Evolutionary conservation across 768 basidiomycete genomes (phyloP).

Genomic region (Leccinum boreale): DNA sequence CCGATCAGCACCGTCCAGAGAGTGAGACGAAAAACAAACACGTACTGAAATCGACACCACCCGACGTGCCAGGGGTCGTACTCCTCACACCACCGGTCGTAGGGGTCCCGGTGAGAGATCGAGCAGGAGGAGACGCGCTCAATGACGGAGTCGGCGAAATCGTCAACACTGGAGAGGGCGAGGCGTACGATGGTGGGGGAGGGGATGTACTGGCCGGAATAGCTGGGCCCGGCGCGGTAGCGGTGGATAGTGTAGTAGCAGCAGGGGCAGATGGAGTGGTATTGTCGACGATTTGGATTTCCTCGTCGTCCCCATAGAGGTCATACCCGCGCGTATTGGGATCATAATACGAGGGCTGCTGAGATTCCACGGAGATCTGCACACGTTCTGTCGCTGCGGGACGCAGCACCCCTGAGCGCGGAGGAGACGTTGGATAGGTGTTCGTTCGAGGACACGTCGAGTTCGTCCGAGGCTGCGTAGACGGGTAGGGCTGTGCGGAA

Average conservation of each 20-base stretch:
- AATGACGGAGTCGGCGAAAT: neutral
- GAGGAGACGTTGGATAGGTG: neutral
- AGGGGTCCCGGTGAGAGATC: constrained; percentile 8
- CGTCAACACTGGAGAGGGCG: constrained; percentile 5
- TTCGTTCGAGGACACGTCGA: constrained; percentile 8
- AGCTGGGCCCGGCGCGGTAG: neutral
- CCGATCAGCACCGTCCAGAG: neutral
- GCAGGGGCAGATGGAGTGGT: neutral
- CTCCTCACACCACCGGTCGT: neutral
- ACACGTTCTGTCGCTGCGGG: neutral
- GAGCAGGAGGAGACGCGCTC: neutral
- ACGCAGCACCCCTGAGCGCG: neutral
- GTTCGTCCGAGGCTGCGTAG: neutral
- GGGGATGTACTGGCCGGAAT: neutral
- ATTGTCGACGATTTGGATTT: constrained; percentile 10
- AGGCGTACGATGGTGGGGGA: neutral
- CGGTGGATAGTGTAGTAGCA: neutral
- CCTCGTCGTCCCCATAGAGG: constrained; percentile 19
- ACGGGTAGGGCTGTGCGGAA: neutral
- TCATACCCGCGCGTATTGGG: constrained; percentile 32
- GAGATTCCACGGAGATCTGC: constrained; percentile 5
- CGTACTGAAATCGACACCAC: constrained; percentile 34
- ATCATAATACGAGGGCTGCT: constrained; percentile 34
- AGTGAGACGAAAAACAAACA: neutral
- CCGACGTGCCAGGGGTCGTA: constrained; percentile 14